Evolutionary conservation across 2,329 filamentous ascomycete genomes (phyloP).

Genomic region (Tetracladium maxilliforme): DNA sequence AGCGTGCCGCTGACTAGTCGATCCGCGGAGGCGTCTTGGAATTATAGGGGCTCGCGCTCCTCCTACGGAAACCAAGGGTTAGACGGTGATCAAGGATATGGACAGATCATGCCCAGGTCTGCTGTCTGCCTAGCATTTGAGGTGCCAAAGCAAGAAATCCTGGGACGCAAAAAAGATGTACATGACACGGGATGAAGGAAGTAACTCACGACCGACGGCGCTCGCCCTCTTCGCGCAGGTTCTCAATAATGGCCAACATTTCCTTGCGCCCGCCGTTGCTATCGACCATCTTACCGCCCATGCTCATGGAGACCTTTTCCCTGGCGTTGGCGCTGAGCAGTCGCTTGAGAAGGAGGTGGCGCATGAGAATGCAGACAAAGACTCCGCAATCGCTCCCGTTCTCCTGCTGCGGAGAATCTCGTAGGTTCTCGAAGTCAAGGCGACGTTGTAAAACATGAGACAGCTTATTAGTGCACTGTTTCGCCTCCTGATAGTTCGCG

Average conservation of each 20-base stretch:
- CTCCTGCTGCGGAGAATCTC: constrained; percentile 79
- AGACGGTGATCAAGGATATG: too few species aligned
- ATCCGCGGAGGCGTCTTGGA: too few species aligned
- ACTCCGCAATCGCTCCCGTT: constrained; percentile 92
- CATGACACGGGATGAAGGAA: too few species aligned
- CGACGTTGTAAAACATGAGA: constrained; percentile 48
- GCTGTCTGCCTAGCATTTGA: too few species aligned
- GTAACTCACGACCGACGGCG: constrained; percentile 60
- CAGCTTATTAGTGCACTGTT: constrained; percentile 54
- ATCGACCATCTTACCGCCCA: constrained; percentile 74
- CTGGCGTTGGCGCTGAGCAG: constrained; percentile 65
- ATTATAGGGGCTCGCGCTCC: too few species aligned
- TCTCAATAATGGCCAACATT: constrained; percentile 82
- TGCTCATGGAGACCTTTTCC: constrained; percentile 88
- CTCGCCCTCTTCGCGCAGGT: constrained; percentile 74
- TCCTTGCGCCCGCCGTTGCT: constrained; percentile 70
- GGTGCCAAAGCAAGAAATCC: too few species aligned
- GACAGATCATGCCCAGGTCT: too few species aligned
- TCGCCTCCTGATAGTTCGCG: constrained; percentile 62
- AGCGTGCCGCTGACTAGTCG: too few species aligned
- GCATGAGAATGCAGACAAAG: constrained; percentile 91
- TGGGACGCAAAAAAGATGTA: too few species aligned
- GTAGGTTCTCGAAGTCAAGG: constrained; percentile 65
- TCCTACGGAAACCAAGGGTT: too few species aligned
- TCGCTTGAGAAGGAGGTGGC: constrained; percentile 75